Evolutionary conservation across 2,329 filamentous ascomycete species (phyloP).

Genomic region (Sarocladiaceae sp.): DNA sequence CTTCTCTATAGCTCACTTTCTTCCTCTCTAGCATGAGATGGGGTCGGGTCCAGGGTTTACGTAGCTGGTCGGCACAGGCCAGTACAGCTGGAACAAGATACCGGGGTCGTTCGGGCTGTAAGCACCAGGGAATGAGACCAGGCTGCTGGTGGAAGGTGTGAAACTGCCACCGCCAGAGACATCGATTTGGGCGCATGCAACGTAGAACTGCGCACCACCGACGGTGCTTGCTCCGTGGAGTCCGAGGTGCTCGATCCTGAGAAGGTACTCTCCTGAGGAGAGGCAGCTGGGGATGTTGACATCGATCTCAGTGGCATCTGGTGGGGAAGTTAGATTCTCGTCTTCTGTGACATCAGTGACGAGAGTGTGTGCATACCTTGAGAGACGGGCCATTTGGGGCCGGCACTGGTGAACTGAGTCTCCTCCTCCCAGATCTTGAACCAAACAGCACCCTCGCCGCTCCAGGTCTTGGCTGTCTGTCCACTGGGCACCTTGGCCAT

Average conservation of each 20-base stretch:
- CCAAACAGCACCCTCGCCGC: slow-evolving; percentile 27
- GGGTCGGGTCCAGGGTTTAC: slow-evolving; percentile 16
- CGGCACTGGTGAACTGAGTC: slow-evolving; percentile 28
- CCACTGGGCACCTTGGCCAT: slow-evolving; percentile 28
- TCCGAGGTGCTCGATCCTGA: slow-evolving; percentile 44
- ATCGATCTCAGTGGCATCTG: slow-evolving; percentile 27
- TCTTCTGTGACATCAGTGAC: neutral
- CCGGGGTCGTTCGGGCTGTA: slow-evolving; percentile 37
- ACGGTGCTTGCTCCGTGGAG: slow-evolving; percentile 36
- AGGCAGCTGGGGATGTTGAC: slow-evolving; percentile 40
- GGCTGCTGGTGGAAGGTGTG: slow-evolving; percentile 25
- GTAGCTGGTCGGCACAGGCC: slow-evolving; percentile 33
- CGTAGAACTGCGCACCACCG: slow-evolving; percentile 42
- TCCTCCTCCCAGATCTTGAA: slow-evolving; percentile 41
- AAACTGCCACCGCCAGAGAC: slow-evolving; percentile 37
- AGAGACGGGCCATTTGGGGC: slow-evolving; percentile 34
- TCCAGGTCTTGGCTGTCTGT: slow-evolving; percentile 31
- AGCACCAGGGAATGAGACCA: slow-evolving; percentile 38
- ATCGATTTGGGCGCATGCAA: slow-evolving; percentile 36
- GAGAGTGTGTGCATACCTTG: slow-evolving; percentile 20
- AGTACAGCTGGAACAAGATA: slow-evolving; percentile 40
- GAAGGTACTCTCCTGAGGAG: slow-evolving; percentile 41
- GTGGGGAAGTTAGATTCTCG: too few species aligned
- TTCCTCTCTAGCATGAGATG: slow-evolving; percentile 1
- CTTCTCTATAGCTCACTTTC: neutral